Evolutionary conservation across 805 yeast genomes (phyloP), one percentile per base, ranked within the genome.

Genomic region (Yamadazyma ubonensis): DNA sequence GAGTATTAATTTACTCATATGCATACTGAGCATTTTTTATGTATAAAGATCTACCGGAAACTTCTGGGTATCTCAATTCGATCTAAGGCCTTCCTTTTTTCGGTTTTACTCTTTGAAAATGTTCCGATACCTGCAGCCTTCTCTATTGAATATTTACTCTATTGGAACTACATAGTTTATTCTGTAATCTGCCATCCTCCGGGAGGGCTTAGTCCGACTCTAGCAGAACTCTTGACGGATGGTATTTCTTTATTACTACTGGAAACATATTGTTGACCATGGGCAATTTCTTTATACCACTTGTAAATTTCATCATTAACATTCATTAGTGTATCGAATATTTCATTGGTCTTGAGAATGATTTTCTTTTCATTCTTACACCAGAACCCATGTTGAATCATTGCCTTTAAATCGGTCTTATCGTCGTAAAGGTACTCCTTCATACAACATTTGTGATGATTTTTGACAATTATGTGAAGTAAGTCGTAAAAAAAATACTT

Each of bases 301-400:
- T 12, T 29, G 21, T 30, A 3, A 19, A 39, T 36, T 10, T 45
- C 27, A 28, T 17, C 35, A 16, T 39, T 35, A 3, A 25, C 11
- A 6, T 6, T 11, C 21, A 26, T 23, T 12, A 38, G 38, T 11
- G 22, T 28, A 14, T 41, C 42, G 35, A 49, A 57, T 2, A 61
- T 54, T 19, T 54, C 58, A 21, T 52, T 46, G 4, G 66, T 51
- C 21, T 48, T 53, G 15, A 39, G 36, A 9, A 56, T 38, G 1
- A 66, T 42, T 16, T 42, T 45, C 3, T 30, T 22, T 26, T 55
- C 53, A 43, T 65, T 52, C 29, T 53, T 50, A 14, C 9, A 36
- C 63, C 64, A 57, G 5, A 66, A 39, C 0, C 74, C 73, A 26
- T 48, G 57, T 39, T 67, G 72, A 3, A 67, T 41, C 21, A 65